These are phyloP conservation scores for Pulveroboletus ravenelii DNA, from an alignment of 768 basidiomycete species.

Conservation along the genomic window DNA sequence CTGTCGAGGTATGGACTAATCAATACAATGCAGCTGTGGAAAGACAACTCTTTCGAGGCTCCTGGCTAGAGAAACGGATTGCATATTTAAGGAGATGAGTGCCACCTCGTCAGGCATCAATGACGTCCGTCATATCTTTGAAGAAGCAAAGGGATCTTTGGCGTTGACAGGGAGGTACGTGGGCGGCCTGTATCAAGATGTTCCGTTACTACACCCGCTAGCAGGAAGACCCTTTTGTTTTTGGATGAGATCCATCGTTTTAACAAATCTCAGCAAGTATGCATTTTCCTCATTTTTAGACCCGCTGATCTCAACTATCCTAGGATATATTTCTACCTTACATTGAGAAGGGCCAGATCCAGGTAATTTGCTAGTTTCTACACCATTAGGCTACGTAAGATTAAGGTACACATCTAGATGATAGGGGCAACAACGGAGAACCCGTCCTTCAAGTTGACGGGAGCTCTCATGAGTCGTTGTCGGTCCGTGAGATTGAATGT, in stretches of 20 bases:
- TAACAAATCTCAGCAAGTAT: slow-evolving; percentile 64
- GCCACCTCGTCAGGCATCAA: slow-evolving; percentile 66
- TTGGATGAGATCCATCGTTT: slow-evolving; percentile 84
- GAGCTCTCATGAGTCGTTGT: slow-evolving; percentile 70
- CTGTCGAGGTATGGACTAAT: not conserved
- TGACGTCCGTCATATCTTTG: slow-evolving; percentile 69
- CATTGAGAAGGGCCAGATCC: slow-evolving; percentile 73
- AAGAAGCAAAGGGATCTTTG: slow-evolving; percentile 67
- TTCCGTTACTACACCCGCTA: slow-evolving; percentile 3
- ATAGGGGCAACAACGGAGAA: slow-evolving; percentile 89
- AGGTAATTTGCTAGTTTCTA: slow-evolving; percentile 33
- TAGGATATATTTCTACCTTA: slow-evolving; percentile 80
- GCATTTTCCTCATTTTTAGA: not conserved
- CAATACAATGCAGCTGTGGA: slow-evolving; percentile 44
- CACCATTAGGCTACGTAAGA: not conserved
- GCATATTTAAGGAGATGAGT: slow-evolving; percentile 70
- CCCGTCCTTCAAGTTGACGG: slow-evolving; percentile 77
- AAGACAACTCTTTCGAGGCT: slow-evolving; percentile 76
- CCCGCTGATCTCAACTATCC: slow-evolving; percentile 8
- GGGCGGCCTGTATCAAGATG: not conserved
- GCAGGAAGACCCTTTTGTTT: slow-evolving; percentile 69
- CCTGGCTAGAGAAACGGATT: slow-evolving; percentile 54
- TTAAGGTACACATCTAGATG: slow-evolving; percentile 35
- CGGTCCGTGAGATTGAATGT: slow-evolving; percentile 41
- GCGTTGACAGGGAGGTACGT: slow-evolving; percentile 58